These are phyloP conservation scores for Penicillium diatomitis DNA, from an alignment of 495 filamentous ascomycete species.

Conservation along the genomic window DNA sequence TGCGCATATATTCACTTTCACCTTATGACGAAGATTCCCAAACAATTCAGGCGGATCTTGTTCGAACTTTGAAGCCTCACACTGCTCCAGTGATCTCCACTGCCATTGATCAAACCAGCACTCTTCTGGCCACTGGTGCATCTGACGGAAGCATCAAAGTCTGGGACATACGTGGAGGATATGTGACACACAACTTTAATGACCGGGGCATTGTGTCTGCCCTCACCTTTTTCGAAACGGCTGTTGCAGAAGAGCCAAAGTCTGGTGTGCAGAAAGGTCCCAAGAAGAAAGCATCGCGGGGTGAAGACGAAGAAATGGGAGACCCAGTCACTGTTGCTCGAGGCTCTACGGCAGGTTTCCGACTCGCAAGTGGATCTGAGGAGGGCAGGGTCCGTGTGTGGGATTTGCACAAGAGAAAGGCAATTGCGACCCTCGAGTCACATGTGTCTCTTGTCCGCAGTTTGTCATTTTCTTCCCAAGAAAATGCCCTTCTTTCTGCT, in stretches of 20 bases:
- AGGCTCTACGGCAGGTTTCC: conserved; percentile 48
- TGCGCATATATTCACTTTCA: conserved; percentile 78
- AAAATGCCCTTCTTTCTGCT: conserved; percentile 75
- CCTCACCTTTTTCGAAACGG: conserved; percentile 78
- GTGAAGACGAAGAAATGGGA: conserved; percentile 35
- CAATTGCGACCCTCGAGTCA: conserved; percentile 70
- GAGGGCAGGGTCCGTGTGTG: conserved; percentile 88
- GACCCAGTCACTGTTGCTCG: conserved; percentile 24
- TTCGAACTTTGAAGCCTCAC: conserved; percentile 84
- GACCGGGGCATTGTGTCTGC: conserved; percentile 88
- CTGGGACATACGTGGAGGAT: conserved; percentile 90
- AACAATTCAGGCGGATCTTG: conserved; percentile 53
- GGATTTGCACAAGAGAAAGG: conserved; percentile 76
- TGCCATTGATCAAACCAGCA: conserved; percentile 75
- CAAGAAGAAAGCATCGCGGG: conserved; percentile 19
- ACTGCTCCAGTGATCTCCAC: conserved; percentile 76
- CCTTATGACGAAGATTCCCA: conserved; percentile 42
- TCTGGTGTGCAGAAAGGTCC: conserved; percentile 33
- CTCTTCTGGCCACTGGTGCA: conserved; percentile 80
- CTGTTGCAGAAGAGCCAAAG: conserved; percentile 22
- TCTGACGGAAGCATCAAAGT: conserved; percentile 92
- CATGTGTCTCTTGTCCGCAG: conserved; percentile 88
- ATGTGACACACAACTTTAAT: conserved; percentile 87
- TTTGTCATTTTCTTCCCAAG: conserved; percentile 65
- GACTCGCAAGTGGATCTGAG: conserved; percentile 83